phyloP scores from a whole-genome alignment of 805 yeast species.

The Kockiozyma suomiensis region DNA sequence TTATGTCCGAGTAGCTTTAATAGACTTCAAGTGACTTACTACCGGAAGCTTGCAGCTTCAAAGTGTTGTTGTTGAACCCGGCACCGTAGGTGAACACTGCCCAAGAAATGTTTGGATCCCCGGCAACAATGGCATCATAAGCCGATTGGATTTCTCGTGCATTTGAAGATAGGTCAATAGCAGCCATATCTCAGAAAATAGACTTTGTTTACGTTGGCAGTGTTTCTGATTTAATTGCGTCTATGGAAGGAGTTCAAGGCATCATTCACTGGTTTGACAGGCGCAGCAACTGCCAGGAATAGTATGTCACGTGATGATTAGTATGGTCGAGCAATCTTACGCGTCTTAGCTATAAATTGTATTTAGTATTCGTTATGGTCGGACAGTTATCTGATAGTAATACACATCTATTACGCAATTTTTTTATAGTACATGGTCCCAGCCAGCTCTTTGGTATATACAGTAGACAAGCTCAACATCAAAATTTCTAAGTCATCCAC shows the following conservation, averaged over 20 bases:
- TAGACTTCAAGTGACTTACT: no score
- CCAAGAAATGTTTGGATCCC: conserved; percentile 71
- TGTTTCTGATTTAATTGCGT: neutral
- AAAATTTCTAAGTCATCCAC: conserved; percentile 47
- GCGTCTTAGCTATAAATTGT: no score
- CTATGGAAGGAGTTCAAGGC: no score
- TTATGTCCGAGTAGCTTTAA: no score
- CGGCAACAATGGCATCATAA: conserved; percentile 78
- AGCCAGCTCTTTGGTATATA: no score
- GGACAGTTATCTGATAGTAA: neutral
- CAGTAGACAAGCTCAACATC: neutral
- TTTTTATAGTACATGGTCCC: no score
- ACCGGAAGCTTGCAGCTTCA: conserved; percentile 45
- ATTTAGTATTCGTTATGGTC: no score
- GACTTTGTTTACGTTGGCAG: neutral
- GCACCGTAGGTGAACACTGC: conserved; percentile 78
- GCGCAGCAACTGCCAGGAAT: no score
- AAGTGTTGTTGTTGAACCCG: conserved; percentile 46
- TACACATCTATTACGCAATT: no score
- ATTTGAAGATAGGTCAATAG: conserved; percentile 33
- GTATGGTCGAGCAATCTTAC: no score
- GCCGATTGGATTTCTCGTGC: conserved; percentile 41
- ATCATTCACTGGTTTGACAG: no score
- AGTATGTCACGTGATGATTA: no score
- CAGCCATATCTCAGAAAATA: conserved; percentile 15